Percentiles rank a stretch among this genome's conserved stretches.
These are phyloP conservation scores for Oxytropis ochrocephala DNA, from an alignment of 306 rosid species.

Conservation along the genomic window DNA sequence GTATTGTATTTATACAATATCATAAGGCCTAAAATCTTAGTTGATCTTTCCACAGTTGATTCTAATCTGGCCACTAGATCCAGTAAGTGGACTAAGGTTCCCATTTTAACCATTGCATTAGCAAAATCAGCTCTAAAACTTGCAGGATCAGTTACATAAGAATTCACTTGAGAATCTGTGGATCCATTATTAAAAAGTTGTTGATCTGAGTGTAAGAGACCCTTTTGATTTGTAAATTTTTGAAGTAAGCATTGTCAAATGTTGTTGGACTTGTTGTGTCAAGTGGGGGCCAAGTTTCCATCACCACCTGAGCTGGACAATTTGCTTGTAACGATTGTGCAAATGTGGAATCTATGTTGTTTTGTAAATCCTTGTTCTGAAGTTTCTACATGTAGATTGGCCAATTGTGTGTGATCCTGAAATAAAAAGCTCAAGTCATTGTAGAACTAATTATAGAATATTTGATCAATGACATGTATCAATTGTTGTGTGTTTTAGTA, in stretches of 20 bases:
- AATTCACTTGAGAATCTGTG: constrained; percentile 39
- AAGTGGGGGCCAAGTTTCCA: constrained; percentile 36
- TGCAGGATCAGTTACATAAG: constrained; percentile 22
- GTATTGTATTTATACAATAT: background rate
- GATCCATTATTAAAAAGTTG: constrained; percentile 47
- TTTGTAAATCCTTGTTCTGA: constrained; percentile 47
- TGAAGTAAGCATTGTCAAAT: constrained; percentile 57
- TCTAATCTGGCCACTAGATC: constrained; percentile 52
- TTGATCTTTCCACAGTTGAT: constrained; percentile 42
- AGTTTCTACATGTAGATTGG: constrained; percentile 33
- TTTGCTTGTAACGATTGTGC: constrained; percentile 29
- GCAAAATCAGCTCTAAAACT: constrained; percentile 46
- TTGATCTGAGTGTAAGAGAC: constrained; percentile 59
- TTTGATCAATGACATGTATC: background rate
- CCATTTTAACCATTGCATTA: constrained; percentile 56
- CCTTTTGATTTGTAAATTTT: constrained; percentile 41
- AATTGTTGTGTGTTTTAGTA: background rate
- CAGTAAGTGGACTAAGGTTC: constrained; percentile 53
- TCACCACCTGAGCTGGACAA: constrained; percentile 51
- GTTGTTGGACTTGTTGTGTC: constrained; percentile 29
- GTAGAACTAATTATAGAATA: background rate
- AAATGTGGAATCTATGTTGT: constrained; percentile 47
- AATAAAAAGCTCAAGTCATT: background rate
- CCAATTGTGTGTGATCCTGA: constrained; percentile 66
- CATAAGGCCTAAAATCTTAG: constrained; percentile 5